These are phyloP conservation scores for Geotrichum restrictum DNA, from an alignment of 1,139 yeast genomes.

Conservation along the genomic window DNA sequence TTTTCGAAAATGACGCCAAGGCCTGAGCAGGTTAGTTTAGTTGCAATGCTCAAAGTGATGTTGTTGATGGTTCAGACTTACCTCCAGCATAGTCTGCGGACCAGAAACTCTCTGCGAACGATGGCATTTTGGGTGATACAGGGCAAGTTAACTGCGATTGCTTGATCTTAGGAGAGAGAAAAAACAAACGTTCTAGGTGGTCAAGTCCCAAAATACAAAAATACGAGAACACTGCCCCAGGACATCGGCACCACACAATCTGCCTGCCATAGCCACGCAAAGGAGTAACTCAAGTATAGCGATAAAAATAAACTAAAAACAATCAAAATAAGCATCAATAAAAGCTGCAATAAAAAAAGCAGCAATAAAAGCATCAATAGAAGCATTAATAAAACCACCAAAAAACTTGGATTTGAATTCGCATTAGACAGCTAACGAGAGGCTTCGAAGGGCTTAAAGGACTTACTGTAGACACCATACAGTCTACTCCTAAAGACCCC, in stretches of 20 bases:
- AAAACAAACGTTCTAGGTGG: not conserved
- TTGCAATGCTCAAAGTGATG: not conserved
- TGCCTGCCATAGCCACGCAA: not conserved
- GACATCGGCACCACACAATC: not conserved
- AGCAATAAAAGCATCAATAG: not conserved
- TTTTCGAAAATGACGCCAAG: conserved; percentile 58
- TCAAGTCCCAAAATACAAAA: not conserved
- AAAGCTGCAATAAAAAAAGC: not conserved
- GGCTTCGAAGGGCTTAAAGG: too few species aligned
- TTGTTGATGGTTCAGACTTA: not conserved
- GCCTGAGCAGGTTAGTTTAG: conserved; percentile 38
- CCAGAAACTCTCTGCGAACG: conserved; percentile 30
- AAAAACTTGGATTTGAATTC: too few species aligned
- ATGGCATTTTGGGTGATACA: too few species aligned
- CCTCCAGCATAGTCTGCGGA: conserved; percentile 26
- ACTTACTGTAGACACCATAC: too few species aligned
- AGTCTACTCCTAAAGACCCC: too few species aligned
- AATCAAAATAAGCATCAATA: not conserved
- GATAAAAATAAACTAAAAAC: not conserved
- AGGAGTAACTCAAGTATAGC: not conserved
- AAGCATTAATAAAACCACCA: too few species aligned
- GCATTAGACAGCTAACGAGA: too few species aligned
- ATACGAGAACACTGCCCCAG: conserved; percentile 3
- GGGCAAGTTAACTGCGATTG: too few species aligned
- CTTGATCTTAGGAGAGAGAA: too few species aligned